These are phyloP conservation scores for Penicillium mononematosum DNA, from an alignment of 495 filamentous ascomycete genomes.

Conservation along the genomic window DNA sequence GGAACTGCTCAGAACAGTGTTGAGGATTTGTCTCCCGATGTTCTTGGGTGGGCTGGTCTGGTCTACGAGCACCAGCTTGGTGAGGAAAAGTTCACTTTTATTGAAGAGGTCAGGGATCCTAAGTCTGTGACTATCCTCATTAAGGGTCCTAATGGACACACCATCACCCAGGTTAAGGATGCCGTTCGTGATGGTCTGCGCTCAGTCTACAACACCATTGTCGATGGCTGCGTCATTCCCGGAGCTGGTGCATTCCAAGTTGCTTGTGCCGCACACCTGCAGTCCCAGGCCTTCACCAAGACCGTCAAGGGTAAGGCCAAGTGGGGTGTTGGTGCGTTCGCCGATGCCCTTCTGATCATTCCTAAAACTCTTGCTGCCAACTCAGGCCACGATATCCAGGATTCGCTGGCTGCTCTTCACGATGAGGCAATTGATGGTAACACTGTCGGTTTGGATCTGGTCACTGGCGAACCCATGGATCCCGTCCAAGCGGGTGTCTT, in stretches of 20 bases:
- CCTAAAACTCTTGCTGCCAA: constrained; percentile 97
- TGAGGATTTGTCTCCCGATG: constrained; percentile 83
- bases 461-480: constrained; percentile 90
- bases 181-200: constrained; percentile 95
- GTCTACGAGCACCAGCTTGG: constrained; percentile 98
- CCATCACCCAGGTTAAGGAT: constrained; percentile 93
- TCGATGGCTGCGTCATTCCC: constrained; percentile 90
- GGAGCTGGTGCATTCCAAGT: constrained; percentile 96
- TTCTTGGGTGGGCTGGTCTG: constrained; percentile 92
- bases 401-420: constrained; percentile 78
- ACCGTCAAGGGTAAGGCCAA: constrained; percentile 96
- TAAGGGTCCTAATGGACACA: constrained; percentile 96
- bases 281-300: constrained; percentile 76
- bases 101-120: constrained; percentile 97
- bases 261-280: constrained; percentile 85
- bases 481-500: constrained; percentile 91
- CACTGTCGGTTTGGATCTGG: constrained; percentile 79
- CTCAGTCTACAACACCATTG: constrained; percentile 98
- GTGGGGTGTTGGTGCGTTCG: constrained; percentile 90
- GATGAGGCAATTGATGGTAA: constrained; percentile 85
- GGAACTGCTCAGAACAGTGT: constrained; percentile 92
- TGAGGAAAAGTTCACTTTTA: constrained; percentile 98
- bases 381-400: constrained; percentile 93
- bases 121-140: constrained; percentile 98
- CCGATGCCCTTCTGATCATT: constrained; percentile 89